Evolutionary conservation across 2,329 filamentous ascomycete genomes (phyloP), one percentile per base, ranked within the genome.

Genomic region (Claviceps quebecensis): DNA sequence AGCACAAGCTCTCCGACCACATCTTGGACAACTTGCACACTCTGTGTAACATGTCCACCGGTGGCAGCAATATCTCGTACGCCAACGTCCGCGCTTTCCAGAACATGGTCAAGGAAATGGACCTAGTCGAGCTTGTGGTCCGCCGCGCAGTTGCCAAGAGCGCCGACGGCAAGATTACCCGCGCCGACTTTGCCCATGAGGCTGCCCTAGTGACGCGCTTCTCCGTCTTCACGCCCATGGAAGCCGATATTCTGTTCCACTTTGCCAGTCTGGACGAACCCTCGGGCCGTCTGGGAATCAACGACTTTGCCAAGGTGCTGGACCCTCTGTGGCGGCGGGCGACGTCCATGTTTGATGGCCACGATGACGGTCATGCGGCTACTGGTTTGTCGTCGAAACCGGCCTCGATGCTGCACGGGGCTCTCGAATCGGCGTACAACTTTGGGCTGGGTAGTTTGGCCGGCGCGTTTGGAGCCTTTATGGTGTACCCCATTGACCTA

Each of bases 401-500:
- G 19, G 57, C 58, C 43, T 53, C 62, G 19, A 59, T 89, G 55
- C 59, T 94, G 16, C 71, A 81, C 56, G 72, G 78, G 51, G 64
- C 88, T 36, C 52, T 63, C 41, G 60, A 90, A 64, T 95, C 90
- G 1, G 79, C 75, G 2, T 94, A 96, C 68, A 90, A 95, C 74
- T 98, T 98, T 65, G 81, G 73, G 3, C 80, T 98, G 6, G 93
- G 93, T 54, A 89, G 86, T 65, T 59, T 95, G 59, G 93, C 93
- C 7, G 93, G 93, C 69, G 93, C 93, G 9, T 98, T 98, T 65
- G 93, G 93, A 66, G 93, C 93, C 13, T 97, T 98, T 67, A 96
- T 98, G 88, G 93, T 98, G 50, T 98, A 98, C 67, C 93, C 93
- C 23, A 97, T 98, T 64, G 93, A 98, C 72, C 73, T 98, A 55